Evolutionary conservation across 2,329 filamentous ascomycete species (phyloP).

Genomic region (Penicillium thymicola): DNA sequence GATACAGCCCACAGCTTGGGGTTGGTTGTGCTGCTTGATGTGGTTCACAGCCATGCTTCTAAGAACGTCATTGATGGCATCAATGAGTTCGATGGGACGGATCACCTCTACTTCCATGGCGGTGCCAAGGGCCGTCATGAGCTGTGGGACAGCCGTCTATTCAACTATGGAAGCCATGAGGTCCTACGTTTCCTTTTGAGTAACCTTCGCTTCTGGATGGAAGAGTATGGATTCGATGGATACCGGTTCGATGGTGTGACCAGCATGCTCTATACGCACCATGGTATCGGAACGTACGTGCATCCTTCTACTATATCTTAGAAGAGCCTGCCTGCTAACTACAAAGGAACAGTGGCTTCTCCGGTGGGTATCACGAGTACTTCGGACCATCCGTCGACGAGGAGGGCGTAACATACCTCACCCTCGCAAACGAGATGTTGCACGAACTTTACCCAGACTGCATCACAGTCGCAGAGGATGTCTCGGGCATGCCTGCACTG

Average conservation of each 20-base stretch:
- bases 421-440: constrained; percentile 94
- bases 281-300: constrained; percentile 91
- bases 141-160: constrained; percentile 91
- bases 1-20: constrained; percentile 92
- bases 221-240: constrained; percentile 93
- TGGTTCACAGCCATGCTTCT: constrained; percentile 96
- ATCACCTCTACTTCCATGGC: constrained; percentile 93
- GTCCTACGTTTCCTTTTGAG: constrained; percentile 93
- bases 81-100: constrained; percentile 92
- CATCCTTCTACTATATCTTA: not conserved
- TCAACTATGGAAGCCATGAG: constrained; percentile 95
- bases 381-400: constrained; percentile 87
- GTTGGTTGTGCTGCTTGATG: constrained; percentile 85
- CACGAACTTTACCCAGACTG: constrained; percentile 81
- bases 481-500: constrained; percentile 97
- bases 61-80: constrained; percentile 95
- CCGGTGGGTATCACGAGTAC: constrained; percentile 96
- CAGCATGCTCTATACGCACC: constrained; percentile 94
- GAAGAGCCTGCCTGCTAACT: not conserved
- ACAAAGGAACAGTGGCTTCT: constrained; percentile 68
- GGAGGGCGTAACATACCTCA: constrained; percentile 90
- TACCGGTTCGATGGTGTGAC: constrained; percentile 98
- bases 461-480: constrained; percentile 94
- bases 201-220: constrained; percentile 98
- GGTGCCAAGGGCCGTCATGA: constrained; percentile 83